Evolutionary conservation across 306 rosid species (phyloP), one percentile per base, ranked within the genome.

Genomic region (Dicorynia guianensis): DNA sequence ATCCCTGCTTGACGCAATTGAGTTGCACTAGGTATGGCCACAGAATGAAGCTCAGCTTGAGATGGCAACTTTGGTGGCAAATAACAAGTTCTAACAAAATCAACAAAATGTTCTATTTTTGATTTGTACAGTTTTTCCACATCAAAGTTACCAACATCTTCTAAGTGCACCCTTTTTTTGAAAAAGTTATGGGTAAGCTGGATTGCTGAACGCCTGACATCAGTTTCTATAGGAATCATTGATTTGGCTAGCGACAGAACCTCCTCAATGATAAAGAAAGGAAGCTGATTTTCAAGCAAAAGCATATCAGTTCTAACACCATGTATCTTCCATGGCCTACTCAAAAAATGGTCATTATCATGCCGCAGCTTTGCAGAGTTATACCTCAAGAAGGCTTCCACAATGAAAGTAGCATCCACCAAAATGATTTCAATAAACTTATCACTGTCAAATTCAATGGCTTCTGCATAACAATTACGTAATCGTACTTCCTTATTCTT

Each of bases 1-100:
- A 80, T 83, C 12, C 82, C 80, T 2, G 80, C 74, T 5, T 19
- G 48, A 50, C 63, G 69, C 18, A 80, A 70, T 4, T 80, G 46
- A n/a, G 80, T 80, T 11, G 54, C 34, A 40, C 18, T 72, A 8
- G 78, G 85, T 6, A 63, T 18, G 67, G 62, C 65, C n/a, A 73
- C 4, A 33, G 11, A 60, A 25, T 39, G 0, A 6, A 76, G 52
- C 5, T 11, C 48, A 46, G 19, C 5, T 5, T 11, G 19, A 7
- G 19, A 4, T 36, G 74, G 74, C n/a, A 69, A 11, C 8, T 17
- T 38, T 1, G 11, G 20, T 13, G 67, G 73, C 42, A 57, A 11
- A 59, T 63, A 18, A 6, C 33, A 7, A 0, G 35, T 6, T 38
- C 79, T 48, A 7, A 69, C 1, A 7, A 83, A 58, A 62, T 79